A percentile compares a stretch with the other conserved stretches of the same genome.
These are phyloP conservation scores for Punica granatum DNA, from an alignment of 345 rosid genomes.

Conservation along the genomic window DNA sequence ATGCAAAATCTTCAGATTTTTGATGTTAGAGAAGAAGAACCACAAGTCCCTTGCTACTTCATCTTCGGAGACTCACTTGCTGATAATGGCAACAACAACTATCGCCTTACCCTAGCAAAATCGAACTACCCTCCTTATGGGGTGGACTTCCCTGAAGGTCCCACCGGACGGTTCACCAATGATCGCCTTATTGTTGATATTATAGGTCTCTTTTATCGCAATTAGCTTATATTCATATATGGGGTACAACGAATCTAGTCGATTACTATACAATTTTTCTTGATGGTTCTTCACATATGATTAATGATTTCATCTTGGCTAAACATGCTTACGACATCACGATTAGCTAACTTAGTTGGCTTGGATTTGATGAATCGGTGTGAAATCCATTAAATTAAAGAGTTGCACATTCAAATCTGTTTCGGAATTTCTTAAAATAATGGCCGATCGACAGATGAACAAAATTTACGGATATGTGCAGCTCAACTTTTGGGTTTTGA, in stretches of 20 bases:
- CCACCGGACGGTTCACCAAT: conserved; percentile 33
- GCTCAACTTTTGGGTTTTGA: conserved; percentile 34
- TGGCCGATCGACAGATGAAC: too few relatives aligned
- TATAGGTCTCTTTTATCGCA: conserved; percentile 13
- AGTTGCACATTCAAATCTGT: too few relatives aligned
- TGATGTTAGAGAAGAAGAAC: neutral
- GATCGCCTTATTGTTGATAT: conserved; percentile 24
- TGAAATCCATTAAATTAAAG: too few relatives aligned
- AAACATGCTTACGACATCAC: too few relatives aligned
- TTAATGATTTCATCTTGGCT: neutral
- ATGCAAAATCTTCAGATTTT: neutral
- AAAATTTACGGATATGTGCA: conserved; percentile 5
- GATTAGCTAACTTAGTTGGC: too few relatives aligned
- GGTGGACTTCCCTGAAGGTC: conserved; percentile 27
- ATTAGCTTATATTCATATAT: too few relatives aligned
- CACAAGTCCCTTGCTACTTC: conserved; percentile 30
- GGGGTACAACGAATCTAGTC: too few relatives aligned
- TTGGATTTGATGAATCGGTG: neutral
- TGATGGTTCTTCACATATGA: too few relatives aligned
- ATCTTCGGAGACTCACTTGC: conserved; percentile 38
- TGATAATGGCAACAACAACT: conserved; percentile 35
- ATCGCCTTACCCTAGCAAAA: conserved; percentile 21
- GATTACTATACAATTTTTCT: too few relatives aligned
- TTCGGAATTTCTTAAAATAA: too few relatives aligned
- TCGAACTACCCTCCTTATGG: conserved; percentile 32